Evolutionary conservation across 2,329 filamentous ascomycete genomes (phyloP).

Genomic region (Zymoseptoria brevis): DNA sequence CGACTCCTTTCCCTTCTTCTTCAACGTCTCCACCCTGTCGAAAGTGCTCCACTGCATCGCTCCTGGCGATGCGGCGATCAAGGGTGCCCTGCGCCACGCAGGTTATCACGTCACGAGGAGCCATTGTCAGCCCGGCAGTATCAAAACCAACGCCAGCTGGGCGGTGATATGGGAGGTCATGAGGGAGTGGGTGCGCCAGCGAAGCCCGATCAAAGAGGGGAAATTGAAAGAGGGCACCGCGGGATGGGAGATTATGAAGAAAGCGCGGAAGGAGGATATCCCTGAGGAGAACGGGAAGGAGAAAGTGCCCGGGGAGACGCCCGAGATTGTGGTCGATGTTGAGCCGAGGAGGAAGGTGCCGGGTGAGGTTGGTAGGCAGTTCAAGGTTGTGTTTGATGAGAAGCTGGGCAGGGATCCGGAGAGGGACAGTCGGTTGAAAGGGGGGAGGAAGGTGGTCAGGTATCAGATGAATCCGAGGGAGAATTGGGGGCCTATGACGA

Average conservation of each 20-base stretch:
- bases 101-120: conserved; percentile 79
- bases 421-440: conserved; percentile 32
- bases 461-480: conserved; percentile 86
- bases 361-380: conserved; percentile 27
- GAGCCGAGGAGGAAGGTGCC: conserved; percentile 17
- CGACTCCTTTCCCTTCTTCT: conserved; percentile 78
- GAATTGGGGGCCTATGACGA: conserved; percentile 83
- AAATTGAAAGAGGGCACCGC: conserved; percentile 62
- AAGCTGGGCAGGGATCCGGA: conserved; percentile 60
- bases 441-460: conserved; percentile 59
- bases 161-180: conserved; percentile 84
- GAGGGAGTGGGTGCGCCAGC: conserved; percentile 81
- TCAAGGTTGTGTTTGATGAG: conserved; percentile 72
- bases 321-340: conserved; percentile 15
- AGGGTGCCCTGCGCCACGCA: conserved; percentile 70
- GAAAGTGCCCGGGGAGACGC: conserved; percentile 20
- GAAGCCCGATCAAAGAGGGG: conserved; percentile 65
- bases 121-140: conserved; percentile 79
- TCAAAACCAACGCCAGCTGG: conserved; percentile 94
- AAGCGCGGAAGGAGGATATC: conserved; percentile 23
- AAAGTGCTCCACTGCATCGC: conserved; percentile 72
- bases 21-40: conserved; percentile 66
- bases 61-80: conserved; percentile 68
- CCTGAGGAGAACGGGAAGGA: conserved; percentile 15
- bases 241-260: conserved; percentile 55